Base-by-base conservation (phyloP, 177 flowering plant genomes). In the Vitis hybrid region DNA sequence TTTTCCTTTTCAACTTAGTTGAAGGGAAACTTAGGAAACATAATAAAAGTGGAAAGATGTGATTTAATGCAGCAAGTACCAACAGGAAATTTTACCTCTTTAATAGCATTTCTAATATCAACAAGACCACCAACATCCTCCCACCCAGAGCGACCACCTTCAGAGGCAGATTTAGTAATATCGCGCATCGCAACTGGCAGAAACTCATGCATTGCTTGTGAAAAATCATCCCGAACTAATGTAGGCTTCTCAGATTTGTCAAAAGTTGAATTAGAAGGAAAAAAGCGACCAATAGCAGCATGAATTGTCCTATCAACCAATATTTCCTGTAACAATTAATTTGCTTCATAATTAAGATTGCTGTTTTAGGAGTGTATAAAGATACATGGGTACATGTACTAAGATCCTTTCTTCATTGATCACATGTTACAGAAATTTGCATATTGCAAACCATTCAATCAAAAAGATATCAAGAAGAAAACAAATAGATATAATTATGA, bases 101-200 rank as follows among this genome's bases (percentile, higher is more conserved):
- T 90, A 69, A 95, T 91, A 74, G 90, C 82, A 74, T 81, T 87
- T 13, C 80, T 81, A 66, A 95, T 85, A 56, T 90, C 88, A 71
- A 52, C 61, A 64, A 95, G 97, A 72, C 99, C 99, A 70, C 99
- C 99, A 76, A 95, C 92, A 81, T 93, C 96, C 56, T 87, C 97
- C 99, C 99, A 95, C 56, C 99, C 99, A 72, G 84, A 72, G 19
- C 83, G 94, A 49, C 92, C 90, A 79, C 84, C 95, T 67, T 90
- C 94, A 50, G 88, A 57, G 81, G 90, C 81, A 74, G 92, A 69
- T 79, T 90, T 95, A 35, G 97, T 85, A 66, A 93, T 81, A 72
- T 86, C 97, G 52, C 98, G 98, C 99, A 91, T 93, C n/a, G 96
- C 86, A 75, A 90, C 90, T 24, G 99, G 99, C 65, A 95, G 83